phyloP scores from a whole-genome alignment of 208 protist species.

The Leishmania guyanensis region DNA sequence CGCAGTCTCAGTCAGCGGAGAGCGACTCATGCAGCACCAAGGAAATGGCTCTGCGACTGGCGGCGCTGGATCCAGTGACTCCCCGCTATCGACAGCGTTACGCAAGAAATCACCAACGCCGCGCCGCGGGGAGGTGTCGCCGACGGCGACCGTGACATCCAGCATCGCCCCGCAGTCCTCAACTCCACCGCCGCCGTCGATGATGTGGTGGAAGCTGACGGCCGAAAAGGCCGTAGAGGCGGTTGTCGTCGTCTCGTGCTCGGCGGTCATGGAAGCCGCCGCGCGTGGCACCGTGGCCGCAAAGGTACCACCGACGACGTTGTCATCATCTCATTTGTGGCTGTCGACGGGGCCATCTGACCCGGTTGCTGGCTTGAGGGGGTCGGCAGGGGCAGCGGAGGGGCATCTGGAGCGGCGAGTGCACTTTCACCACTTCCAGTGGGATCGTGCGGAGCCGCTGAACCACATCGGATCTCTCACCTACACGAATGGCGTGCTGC shows the following conservation, averaged over 20 bases:
- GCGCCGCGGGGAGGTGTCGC: conserved; percentile 4
- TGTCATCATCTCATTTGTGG: neutral
- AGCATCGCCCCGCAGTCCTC: neutral
- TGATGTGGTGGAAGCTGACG: conserved; percentile 33
- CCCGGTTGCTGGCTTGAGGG: neutral
- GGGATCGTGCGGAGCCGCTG: conserved; percentile 68
- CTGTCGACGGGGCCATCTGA: neutral
- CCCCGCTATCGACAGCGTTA: conserved; percentile 1
- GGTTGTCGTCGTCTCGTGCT: conserved; percentile 26
- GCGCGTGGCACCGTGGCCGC: too few relatives aligned
- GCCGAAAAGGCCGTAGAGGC: conserved; percentile 22
- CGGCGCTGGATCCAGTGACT: neutral
- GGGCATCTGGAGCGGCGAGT: conserved; percentile 32
- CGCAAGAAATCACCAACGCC: conserved; percentile 5
- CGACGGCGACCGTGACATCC: neutral
- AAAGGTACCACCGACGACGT: too few relatives aligned
- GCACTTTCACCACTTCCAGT: conserved; percentile 59
- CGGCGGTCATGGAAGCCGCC: conserved; percentile 13
- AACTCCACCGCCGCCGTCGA: conserved; percentile 1
- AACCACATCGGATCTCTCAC: conserved; percentile 35
- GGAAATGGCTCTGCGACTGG: neutral
- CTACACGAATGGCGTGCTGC: conserved; percentile 51
- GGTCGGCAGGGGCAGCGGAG: neutral
- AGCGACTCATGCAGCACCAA: conserved; percentile 24
- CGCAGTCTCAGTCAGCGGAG: conserved; percentile 18